Evolutionary conservation across 768 basidiomycete species (phyloP), one percentile per base, ranked within the genome.

Genomic region (Austroboletus festivus): DNA sequence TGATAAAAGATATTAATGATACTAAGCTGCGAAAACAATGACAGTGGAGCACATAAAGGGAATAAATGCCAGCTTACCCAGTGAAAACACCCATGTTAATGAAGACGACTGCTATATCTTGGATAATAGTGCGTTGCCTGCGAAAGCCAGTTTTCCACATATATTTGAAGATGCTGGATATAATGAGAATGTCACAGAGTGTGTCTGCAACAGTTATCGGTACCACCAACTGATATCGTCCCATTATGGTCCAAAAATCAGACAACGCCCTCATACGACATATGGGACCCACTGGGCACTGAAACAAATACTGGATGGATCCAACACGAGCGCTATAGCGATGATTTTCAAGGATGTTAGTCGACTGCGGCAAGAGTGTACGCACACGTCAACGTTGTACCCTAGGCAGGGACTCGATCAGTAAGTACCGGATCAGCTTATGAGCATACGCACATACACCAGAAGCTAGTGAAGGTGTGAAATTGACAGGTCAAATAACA

Each of bases 91-190:
- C 47, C 47, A 49, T 55, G 20, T 46, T 55, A 11, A 53, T 44
- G 12, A 43, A 53, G 12, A 55, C 28, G 21, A 49, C n/a, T 3
- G 54, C 54, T 42, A 55, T n/a, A 6, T 53, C 51, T 15, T 41
- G 54, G 13, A 55, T 44, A 12, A 30, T 35, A n/a, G 26, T 42
- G 2, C 47, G 50, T n/a, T 12, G 44, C 16, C 21, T 48, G 18
- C 38, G 51, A 30, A 55, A 49, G 18, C 45, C 42, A 22, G 54
- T 46, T 37, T n/a, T 46, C 55, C 55, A 56, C 45, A 56, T 35
- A 19, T 56, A 56, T 31, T 56, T 56, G 30, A 56, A 31, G 40
- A 47, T 33, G 31, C 31, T 13, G 5, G 1, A 23, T 24, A 48
- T 46, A 26, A 53, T 53, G 37, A 56, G n/a, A 22, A 56, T 19